Evolutionary conservation across 139 green algal species (phyloP).

Genomic region (Chlorella sp.): DNA sequence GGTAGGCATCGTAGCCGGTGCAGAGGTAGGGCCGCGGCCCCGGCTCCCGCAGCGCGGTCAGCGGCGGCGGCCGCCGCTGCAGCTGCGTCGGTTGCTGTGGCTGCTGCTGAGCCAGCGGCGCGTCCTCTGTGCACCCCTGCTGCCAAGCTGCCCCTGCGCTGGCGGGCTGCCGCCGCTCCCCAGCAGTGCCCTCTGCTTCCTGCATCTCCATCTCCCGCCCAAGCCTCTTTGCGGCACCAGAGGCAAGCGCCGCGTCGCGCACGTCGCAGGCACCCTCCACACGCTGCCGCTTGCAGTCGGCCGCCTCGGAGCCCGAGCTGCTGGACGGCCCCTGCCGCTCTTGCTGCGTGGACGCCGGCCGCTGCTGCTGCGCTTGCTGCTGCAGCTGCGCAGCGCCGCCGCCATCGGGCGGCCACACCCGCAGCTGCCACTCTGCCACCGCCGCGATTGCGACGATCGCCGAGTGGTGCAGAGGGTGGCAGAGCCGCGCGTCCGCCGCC

Average conservation of each 20-base stretch:
- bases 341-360: background rate
- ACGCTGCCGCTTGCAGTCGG: constrained; percentile 18
- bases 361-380: constrained; percentile 1
- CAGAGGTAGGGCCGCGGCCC: constrained; percentile 84
- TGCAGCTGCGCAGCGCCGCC: background rate
- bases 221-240: background rate
- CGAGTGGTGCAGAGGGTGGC: constrained; percentile 79
- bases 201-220: background rate
- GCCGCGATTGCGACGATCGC: constrained; percentile 73
- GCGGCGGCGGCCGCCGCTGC: background rate
- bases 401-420: constrained; percentile 45
- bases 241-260: background rate
- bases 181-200: background rate
- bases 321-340: background rate
- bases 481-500: background rate
- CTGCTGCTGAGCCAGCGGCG: background rate
- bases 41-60: background rate
- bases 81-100: background rate
- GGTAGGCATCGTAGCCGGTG: constrained; percentile 89
- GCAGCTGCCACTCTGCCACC: constrained; percentile 61
- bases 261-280: background rate
- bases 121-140: background rate
- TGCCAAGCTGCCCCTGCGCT: no score
- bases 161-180: no score
- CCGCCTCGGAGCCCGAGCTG: background rate